Percentiles rank a stretch among this genome's conserved stretches.
These are phyloP conservation scores for Mucor lusitanicus DNA, from an alignment of 371 early-diverging fungal species.

Conservation along the genomic window DNA sequence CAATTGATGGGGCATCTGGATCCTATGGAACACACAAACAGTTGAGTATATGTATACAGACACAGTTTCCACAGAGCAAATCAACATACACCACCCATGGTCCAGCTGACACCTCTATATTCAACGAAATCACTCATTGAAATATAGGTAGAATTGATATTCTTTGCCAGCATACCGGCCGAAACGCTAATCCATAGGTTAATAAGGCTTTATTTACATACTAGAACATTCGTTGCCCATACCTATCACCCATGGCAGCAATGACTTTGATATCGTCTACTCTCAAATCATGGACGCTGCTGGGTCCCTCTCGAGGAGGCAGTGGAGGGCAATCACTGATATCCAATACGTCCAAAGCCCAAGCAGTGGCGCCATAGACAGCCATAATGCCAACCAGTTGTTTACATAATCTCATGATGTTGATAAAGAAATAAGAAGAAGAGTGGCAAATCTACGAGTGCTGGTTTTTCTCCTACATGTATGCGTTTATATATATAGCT, in stretches of 20 bases:
- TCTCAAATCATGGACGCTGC: conserved; percentile 23
- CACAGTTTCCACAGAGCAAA: neutral
- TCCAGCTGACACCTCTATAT: conserved; percentile 34
- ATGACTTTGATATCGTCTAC: conserved; percentile 28
- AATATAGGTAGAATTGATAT: conserved; percentile 23
- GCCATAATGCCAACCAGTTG: neutral
- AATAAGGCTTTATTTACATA: no score
- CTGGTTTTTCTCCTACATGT: neutral
- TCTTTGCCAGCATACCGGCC: conserved; percentile 31
- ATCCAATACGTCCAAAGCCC: neutral
- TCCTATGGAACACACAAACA: conserved; percentile 23
- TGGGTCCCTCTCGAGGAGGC: conserved; percentile 8
- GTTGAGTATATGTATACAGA: neutral
- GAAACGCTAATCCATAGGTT: conserved; percentile 23
- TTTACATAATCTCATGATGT: neutral
- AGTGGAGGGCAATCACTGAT: conserved; percentile 12
- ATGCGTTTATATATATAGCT: neutral
- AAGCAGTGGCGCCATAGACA: neutral
- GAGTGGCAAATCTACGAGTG: neutral
- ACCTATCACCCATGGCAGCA: conserved; percentile 41
- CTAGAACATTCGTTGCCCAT: no score
- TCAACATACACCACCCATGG: conserved; percentile 35
- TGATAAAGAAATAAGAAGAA: neutral
- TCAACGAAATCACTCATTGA: conserved; percentile 21
- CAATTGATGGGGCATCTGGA: conserved; percentile 24